These are phyloP conservation scores for Populus hybrid DNA, from an alignment of 441 rosid species.

Conservation along the genomic window DNA sequence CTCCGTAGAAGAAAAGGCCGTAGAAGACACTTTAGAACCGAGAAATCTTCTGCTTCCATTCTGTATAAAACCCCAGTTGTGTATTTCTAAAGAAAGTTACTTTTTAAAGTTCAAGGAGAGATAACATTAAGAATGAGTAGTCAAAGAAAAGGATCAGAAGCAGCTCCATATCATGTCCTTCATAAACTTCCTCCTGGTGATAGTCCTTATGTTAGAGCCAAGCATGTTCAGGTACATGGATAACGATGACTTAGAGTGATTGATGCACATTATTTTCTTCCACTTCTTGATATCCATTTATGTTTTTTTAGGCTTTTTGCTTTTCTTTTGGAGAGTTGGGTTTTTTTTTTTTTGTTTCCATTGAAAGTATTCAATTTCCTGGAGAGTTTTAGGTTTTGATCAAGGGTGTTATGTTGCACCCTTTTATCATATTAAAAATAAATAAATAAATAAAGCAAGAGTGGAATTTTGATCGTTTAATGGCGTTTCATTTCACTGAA, in stretches of 20 bases:
- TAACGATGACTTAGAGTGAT: background rate
- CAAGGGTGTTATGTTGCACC: too few relatives aligned
- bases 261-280: background rate
- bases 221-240: slow-evolving; percentile 53
- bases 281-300: background rate
- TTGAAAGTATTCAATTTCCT: background rate
- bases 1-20: background rate
- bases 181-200: slow-evolving; percentile 77
- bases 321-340: too few relatives aligned
- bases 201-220: slow-evolving; percentile 59
- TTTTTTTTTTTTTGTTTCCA: too few relatives aligned
- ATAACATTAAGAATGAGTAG: background rate
- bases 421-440: too few relatives aligned
- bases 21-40: too few relatives aligned
- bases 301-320: too few relatives aligned
- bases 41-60: background rate
- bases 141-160: background rate
- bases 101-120: background rate
- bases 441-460: background rate
- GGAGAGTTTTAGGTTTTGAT: too few relatives aligned
- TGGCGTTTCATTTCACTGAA: background rate
- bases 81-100: too few relatives aligned
- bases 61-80: background rate
- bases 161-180: slow-evolving; percentile 35
- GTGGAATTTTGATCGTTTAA: background rate